Conservation (phyloP, 495 filamentous ascomycete genomes). For the Filosporella fistucella region DNA sequence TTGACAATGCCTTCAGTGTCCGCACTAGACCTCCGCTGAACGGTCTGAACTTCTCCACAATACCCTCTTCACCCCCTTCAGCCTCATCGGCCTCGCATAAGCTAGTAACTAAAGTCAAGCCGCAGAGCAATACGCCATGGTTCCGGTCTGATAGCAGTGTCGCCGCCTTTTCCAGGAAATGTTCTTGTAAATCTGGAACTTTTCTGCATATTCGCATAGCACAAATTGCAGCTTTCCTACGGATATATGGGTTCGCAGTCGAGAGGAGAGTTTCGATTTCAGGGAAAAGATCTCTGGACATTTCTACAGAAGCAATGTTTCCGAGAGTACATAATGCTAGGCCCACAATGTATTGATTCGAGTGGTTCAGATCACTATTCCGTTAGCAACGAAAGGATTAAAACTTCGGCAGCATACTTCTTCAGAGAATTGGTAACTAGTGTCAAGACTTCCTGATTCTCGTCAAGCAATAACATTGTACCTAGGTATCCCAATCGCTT, state of each 20-base stretch:
- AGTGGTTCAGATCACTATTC: slow-evolving; percentile 85
- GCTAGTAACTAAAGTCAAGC: slow-evolving; percentile 84
- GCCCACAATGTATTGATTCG: slow-evolving; percentile 97
- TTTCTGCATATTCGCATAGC: slow-evolving; percentile 99
- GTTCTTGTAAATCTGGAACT: slow-evolving; percentile 94
- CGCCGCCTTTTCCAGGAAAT: slow-evolving; percentile 92
- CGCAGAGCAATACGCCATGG: slow-evolving; percentile 90
- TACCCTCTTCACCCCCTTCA: slow-evolving; percentile 77
- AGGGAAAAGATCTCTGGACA: slow-evolving; percentile 96
- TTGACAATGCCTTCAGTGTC: slow-evolving; percentile 83
- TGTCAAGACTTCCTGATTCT: slow-evolving; percentile 97
- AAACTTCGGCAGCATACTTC: slow-evolving; percentile 55
- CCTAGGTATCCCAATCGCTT: slow-evolving; percentile 95
- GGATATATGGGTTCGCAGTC: slow-evolving; percentile 93
- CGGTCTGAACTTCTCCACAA: slow-evolving; percentile 85
- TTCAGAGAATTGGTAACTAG: slow-evolving; percentile 96
- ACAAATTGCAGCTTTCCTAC: slow-evolving; percentile 95
- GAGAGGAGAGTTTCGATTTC: slow-evolving; percentile 89
- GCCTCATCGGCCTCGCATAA: slow-evolving; percentile 91
- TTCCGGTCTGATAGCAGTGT: slow-evolving; percentile 84
- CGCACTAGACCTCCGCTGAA: slow-evolving; percentile 76
- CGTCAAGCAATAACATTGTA: slow-evolving; percentile 92
- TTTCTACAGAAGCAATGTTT: slow-evolving; percentile 96
- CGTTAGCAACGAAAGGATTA: background rate
- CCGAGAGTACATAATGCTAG: slow-evolving; percentile 92